Conservation (phyloP, 768 basidiomycete species). For the Mycena olivaceomarginata region DNA sequence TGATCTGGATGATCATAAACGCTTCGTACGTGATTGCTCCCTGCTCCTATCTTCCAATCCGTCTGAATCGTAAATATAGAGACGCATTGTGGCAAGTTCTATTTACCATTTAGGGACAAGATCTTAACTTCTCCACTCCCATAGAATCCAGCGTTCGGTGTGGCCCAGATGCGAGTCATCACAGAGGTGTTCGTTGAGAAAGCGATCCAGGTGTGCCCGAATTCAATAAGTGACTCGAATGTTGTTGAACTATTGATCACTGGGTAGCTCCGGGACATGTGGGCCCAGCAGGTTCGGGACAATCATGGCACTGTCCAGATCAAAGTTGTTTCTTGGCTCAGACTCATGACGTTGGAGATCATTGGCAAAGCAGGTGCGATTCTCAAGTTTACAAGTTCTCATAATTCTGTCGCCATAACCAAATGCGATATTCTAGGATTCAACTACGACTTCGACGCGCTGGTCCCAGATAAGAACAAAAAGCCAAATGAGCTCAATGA, state of each 20-base stretch:
- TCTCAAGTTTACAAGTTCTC: too few species aligned
- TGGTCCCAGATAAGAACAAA: neutral
- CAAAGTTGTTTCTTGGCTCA: slow-evolving; percentile 24
- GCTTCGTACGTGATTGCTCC: slow-evolving; percentile 8
- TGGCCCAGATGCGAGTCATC: slow-evolving; percentile 59
- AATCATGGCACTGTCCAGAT: neutral
- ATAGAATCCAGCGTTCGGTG: slow-evolving; percentile 66
- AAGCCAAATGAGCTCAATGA: slow-evolving; percentile 24
- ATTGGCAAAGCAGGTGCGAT: slow-evolving; percentile 29
- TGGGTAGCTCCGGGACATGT: slow-evolving; percentile 32
- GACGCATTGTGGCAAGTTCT: slow-evolving; percentile 27
- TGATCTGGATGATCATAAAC: slow-evolving; percentile 23
- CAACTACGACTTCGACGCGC: slow-evolving; percentile 24
- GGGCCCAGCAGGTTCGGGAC: neutral
- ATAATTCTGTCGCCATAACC: too few species aligned
- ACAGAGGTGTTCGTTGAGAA: slow-evolving; percentile 60
- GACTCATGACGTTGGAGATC: slow-evolving; percentile 25
- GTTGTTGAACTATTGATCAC: neutral
- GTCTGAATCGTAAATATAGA: neutral
- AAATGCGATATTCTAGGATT: slow-evolving; percentile 16
- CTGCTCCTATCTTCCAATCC: neutral
- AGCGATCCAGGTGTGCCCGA: slow-evolving; percentile 50
- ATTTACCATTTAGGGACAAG: neutral
- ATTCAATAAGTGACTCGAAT: neutral
- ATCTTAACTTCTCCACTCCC: neutral